Evolutionary conservation across 805 yeast genomes (phyloP), one percentile per base, ranked within the genome.

Genomic region (Pichia scutulata): DNA sequence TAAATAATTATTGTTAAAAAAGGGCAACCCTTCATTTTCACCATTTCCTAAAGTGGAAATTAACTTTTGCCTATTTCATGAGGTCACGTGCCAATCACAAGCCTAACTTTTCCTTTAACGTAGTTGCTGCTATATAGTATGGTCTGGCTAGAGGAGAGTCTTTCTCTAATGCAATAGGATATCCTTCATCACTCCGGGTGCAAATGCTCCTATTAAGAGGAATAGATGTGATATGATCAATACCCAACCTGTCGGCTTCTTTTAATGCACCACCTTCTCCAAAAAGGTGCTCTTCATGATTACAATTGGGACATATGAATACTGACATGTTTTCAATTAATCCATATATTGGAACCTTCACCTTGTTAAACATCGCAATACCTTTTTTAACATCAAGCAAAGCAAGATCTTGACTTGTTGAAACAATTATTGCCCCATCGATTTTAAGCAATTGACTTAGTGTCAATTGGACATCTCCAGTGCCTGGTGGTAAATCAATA

Each of bases 401-500:
- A 0, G 96, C 95, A 40, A 88, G 77, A 55, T 88, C 95, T 63
- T 88, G 96, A 0, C 95, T 92, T 0, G 96, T 88, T 0, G 89
- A 80, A 1, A 88, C 95, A 39, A 88, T 78, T 1, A 88, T 76
- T 0, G 95, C 88, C 0, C 95, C 96, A 57, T 82, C 85, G 0
- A 88, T 78, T 43, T 75, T 74, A n/a, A 85, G 63, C 58, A 81
- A 84, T 64, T 88, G 96, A 25, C 89, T 81, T n/a, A 88, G 72
- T 0, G 95, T 84, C 49, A 88, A 71, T 60, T 88, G 96, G 0
- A 86, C 82, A 62, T 88, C 96, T 19, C 96, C 96, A 0, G 96
- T 88, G 2, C 96, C 96, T 0, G 96, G 96, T 0, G 96, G 96
- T 86, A 88, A 77, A 58, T 88, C 96, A 12, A 88, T 70, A 1